Base-by-base conservation (phyloP, 768 basidiomycete genomes). In the Gautieria morchelliformis region DNA sequence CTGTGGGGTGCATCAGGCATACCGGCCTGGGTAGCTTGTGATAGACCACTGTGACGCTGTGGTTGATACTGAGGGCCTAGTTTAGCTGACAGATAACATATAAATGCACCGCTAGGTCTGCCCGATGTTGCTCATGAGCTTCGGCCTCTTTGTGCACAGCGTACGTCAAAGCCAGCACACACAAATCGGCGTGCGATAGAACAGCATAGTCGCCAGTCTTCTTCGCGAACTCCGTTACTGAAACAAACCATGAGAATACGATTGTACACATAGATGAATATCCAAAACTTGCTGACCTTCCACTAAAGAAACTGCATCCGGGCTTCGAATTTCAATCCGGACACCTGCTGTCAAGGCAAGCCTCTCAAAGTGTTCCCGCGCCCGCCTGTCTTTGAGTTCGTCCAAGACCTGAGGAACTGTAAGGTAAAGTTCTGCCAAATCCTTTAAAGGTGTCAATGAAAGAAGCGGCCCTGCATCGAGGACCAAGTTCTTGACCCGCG, bases 201-300 rank as follows among this genome's bases (percentile, higher is more conserved):
- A 93, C 94, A 44, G 89, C 75, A 67, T 93, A 94, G 71, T 99
- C 96, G 67, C 96, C 96, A 0, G 95, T 95, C 75, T 90, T 90
- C 76, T 93, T 95, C 4, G 96, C 91, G 70, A 84, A 85, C 60
- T 87, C 85, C 56, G 88, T 89, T 4, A 95, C 96, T 97, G 66
- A 44, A 60, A 22, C 27, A 8, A 37, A 5, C 33, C 6, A 59
- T 8, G 22, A 12, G 35, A 9, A 37, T 2, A 37, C 10, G 35
- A 9, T 37, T 37, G 35, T 37, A 37, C 8, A 37, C 27, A 27
- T 27, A n/a, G n/a, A n/a, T 5, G 27, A 27, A 27, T 37, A 37
- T 48, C 27, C 78, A 49, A 57, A 84, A 84, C 82, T 63, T 81
- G 77, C 58, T 80, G 69, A 67, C 74, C 73, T 61, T 67, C 66